Base-by-base conservation (phyloP, 2,329 filamentous ascomycete species). In the Sclerotinia borealis region DNA sequence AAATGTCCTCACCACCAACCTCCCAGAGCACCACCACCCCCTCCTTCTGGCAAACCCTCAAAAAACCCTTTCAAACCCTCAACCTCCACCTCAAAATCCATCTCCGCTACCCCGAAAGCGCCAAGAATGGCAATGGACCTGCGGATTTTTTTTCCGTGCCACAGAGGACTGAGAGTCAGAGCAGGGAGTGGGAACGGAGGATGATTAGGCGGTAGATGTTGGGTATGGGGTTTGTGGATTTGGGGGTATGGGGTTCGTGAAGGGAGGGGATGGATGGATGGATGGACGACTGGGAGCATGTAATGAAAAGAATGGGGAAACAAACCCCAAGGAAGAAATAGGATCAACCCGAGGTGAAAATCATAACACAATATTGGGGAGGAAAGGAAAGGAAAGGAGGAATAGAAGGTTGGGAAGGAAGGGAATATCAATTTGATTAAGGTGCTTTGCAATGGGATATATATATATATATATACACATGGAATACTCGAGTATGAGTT, bases 161-260 rank as follows among this genome's bases (percentile, higher is more conserved):
- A 5, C 43, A 25, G 0, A 55, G 25, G 13, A 43, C 52, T 10
- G 27, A 43, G 13, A 55, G 37, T 43, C 52, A 55, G 52, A 43
- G 10, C 13, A 59, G 9, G 31, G 43, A 59, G 17, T 59, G 55
- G 55, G 55, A 59, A 17, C 13, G 43, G 5, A 59, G 41, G 29
- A 59, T 45, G 55, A 59, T 59, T 19, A 59, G 43, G 39, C 39
- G 55, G 3, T 59, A 59, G 7, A 48, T 11, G n/a, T n/a, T n/a
- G n/a, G n/a, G n/a, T n/a, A n/a, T 34, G 9, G 29, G n/a, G n/a
- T n/a, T n/a, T n/a, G 4, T 11, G 9, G 22, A 31, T 15, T 13
- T 15, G 1, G 7, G 22, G 22, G 25, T 3, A 50, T 29, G 13
- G 25, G 27, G n/a, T n/a, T n/a, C n/a, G n/a, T n/a, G 17, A 11